Conservation (phyloP, 2,329 filamentous ascomycete genomes). For the Ceratocystis alfenasii region DNA sequence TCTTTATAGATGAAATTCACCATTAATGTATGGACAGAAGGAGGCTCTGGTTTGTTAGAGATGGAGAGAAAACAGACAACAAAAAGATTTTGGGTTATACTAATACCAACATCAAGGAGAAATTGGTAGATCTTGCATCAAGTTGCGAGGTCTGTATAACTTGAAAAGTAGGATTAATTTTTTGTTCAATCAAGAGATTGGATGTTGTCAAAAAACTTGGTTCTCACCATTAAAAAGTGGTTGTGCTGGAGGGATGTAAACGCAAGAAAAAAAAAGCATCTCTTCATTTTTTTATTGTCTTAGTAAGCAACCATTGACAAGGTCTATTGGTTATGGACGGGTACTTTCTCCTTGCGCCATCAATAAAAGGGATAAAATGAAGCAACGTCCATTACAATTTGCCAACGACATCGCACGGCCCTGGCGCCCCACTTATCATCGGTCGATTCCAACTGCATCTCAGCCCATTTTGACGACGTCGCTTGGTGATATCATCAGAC, state of each 20-base stretch:
- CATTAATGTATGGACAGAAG: not conserved
- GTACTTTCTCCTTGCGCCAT: not conserved
- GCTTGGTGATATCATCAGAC: constrained; percentile 20
- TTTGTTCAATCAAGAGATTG: not conserved
- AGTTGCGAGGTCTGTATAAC: not conserved
- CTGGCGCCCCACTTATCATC: constrained; percentile 20
- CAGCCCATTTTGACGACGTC: constrained; percentile 23
- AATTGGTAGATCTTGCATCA: not conserved
- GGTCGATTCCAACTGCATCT: constrained; percentile 22
- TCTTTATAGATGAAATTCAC: not conserved
- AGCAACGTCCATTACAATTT: constrained; percentile 15
- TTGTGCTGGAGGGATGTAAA: not conserved
- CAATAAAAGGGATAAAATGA: constrained; percentile 2
- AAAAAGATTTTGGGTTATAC: not conserved
- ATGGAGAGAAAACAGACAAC: not conserved
- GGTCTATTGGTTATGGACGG: not conserved
- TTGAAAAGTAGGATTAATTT: not conserved
- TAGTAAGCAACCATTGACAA: not conserved
- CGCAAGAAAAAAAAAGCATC: not conserved
- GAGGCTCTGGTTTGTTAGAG: not conserved
- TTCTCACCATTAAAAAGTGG: not conserved
- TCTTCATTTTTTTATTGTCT: not conserved
- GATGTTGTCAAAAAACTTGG: not conserved
- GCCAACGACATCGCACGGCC: constrained; percentile 18
- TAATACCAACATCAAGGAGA: not conserved